phyloP scores from a whole-genome alignment of 768 basidiomycete species.

The Mycena polygramma region DNA sequence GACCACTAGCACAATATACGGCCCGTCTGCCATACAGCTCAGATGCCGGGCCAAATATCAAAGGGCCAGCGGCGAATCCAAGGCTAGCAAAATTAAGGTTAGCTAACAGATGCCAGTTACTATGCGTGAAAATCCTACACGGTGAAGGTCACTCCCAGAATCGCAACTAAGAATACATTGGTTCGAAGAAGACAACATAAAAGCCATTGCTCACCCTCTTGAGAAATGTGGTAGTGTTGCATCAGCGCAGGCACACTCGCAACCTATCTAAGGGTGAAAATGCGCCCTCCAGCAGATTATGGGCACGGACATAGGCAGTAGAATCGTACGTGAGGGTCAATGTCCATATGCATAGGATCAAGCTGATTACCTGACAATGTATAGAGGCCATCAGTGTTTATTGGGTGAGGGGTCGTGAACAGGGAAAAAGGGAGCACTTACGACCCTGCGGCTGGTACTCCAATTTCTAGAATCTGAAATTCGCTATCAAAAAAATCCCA shows the following conservation, averaged over 20 bases:
- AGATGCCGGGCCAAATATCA: slow-evolving; percentile 41
- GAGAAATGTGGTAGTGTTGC: slow-evolving; percentile 15
- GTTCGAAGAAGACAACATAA: not conserved
- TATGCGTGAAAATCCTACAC: slow-evolving; percentile 2
- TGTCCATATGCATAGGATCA: slow-evolving; percentile 27
- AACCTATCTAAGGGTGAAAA: slow-evolving; percentile 20
- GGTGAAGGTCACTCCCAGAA: slow-evolving; percentile 17
- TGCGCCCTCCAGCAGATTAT: not conserved
- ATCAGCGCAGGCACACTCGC: slow-evolving; percentile 21
- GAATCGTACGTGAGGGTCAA: slow-evolving; percentile 32
- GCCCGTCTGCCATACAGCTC: slow-evolving; percentile 41
- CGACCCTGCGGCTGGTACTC: slow-evolving; percentile 2
- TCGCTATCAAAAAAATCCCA: not conserved
- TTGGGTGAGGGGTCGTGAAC: no score
- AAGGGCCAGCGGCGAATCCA: slow-evolving; percentile 34
- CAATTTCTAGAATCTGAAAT: slow-evolving; percentile 20
- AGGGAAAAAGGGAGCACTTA: not conserved
- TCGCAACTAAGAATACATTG: slow-evolving; percentile 9
- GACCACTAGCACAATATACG: slow-evolving; percentile 17
- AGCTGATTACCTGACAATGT: slow-evolving; percentile 6
- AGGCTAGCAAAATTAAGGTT: not conserved
- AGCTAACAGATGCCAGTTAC: not conserved
- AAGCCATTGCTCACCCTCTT: slow-evolving; percentile 10
- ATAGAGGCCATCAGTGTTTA: no score
- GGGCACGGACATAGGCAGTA: slow-evolving; percentile 28